Conservation (phyloP, 805 yeast genomes). For the Saccharomycopsis sp. region DNA sequence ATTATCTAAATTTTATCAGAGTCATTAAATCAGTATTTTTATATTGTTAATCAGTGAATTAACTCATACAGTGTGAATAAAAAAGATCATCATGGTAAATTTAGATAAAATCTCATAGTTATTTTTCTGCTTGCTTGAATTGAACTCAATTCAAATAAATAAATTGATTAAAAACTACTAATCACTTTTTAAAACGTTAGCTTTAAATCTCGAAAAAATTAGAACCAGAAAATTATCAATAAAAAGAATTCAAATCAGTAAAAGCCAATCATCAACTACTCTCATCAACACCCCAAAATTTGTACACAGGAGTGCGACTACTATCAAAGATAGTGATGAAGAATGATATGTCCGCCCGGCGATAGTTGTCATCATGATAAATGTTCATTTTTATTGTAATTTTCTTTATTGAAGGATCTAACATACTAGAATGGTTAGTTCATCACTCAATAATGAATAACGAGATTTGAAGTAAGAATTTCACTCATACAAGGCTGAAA, state of each 20-base stretch:
- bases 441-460: not conserved
- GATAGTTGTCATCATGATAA: conserved; percentile 16
- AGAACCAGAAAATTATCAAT: too few relatives aligned
- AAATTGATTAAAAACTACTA: too few relatives aligned
- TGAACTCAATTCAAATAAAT: too few relatives aligned
- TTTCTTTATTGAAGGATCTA: not conserved
- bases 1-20: conserved; percentile 14
- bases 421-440: not conserved
- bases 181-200: too few relatives aligned
- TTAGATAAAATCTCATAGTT: too few relatives aligned
- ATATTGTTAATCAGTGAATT: conserved; percentile 10
- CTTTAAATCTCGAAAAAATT: too few relatives aligned
- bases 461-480: not conserved
- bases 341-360: conserved; percentile 19
- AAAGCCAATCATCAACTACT: conserved; percentile 16
- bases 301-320: conserved; percentile 18
- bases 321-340: conserved; percentile 4
- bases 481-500: conserved; percentile 19
- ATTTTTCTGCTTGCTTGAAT: too few relatives aligned
- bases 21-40: conserved; percentile 18
- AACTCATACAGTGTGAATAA: conserved; percentile 18
- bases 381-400: not conserved
- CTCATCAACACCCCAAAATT: conserved; percentile 14
- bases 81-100: conserved; percentile 16
- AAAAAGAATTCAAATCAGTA: conserved; percentile 4